phyloP scores from a whole-genome alignment of 345 rosid species.

The Salix suchowensis region DNA sequence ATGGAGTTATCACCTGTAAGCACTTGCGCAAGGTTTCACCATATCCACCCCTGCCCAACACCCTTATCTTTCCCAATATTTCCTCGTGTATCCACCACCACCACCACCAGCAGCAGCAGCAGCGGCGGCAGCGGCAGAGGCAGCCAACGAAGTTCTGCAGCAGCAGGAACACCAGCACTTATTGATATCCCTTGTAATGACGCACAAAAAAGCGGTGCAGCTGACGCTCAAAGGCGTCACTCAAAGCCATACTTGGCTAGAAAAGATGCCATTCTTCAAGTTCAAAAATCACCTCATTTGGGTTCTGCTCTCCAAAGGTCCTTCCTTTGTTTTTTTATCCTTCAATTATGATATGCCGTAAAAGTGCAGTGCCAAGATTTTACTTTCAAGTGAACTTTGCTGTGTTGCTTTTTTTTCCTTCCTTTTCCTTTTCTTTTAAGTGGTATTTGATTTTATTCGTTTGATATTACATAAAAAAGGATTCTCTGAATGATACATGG shows the following conservation, averaged over 20 bases:
- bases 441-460: too few relatives aligned
- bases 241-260: slow-evolving; percentile 52
- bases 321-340: not conserved
- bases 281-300: slow-evolving; percentile 56
- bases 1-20: slow-evolving; percentile 48
- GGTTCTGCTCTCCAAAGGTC: slow-evolving; percentile 57
- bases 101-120: slow-evolving; percentile 1
- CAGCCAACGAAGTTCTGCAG: slow-evolving; percentile 3
- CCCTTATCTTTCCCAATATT: slow-evolving; percentile 23
- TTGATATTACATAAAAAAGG: too few relatives aligned
- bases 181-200: not conserved
- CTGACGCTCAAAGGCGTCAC: slow-evolving; percentile 31
- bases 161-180: slow-evolving; percentile 9
- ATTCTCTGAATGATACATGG: too few relatives aligned
- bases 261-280: slow-evolving; percentile 59
- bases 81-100: slow-evolving; percentile 15
- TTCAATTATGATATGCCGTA: not conserved
- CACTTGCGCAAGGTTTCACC: slow-evolving; percentile 17
- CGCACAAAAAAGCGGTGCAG: not conserved
- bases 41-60: slow-evolving; percentile 16
- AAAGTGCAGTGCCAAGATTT: too few relatives aligned
- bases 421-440: too few relatives aligned
- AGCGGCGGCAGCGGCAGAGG: not conserved
- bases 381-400: too few relatives aligned
- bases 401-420: too few relatives aligned